A percentile compares a stretch with the other conserved stretches of the same genome.
Evolutionary conservation across 108 stramenopile species (phyloP).

Genomic region (Nitzschia putrida): DNA sequence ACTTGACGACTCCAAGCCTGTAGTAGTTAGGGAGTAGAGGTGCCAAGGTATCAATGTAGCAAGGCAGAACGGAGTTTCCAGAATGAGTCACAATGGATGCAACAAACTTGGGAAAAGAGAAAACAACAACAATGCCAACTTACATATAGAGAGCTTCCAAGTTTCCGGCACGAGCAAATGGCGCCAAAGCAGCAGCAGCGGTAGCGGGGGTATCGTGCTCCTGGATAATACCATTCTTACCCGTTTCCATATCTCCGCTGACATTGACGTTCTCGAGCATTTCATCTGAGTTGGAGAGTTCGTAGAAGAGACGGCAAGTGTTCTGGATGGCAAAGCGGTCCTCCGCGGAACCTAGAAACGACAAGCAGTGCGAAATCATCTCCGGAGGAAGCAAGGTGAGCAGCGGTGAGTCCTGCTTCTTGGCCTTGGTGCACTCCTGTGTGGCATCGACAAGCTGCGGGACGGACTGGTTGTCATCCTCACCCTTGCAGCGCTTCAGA

Average conservation of each 20-base stretch:
- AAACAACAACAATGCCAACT: slow-evolving; percentile 31
- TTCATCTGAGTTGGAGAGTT: slow-evolving; percentile 55
- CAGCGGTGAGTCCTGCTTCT: slow-evolving; percentile 31
- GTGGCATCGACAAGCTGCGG: slow-evolving; percentile 6
- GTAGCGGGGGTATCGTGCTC: slow-evolving; percentile 55
- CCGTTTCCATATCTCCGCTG: slow-evolving; percentile 55
- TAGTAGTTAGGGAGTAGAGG: background rate
- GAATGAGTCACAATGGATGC: too few species aligned
- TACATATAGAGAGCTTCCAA: slow-evolving; percentile 81
- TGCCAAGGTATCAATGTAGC: too few species aligned
- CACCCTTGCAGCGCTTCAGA: slow-evolving; percentile 30
- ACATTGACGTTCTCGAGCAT: slow-evolving; percentile 64
- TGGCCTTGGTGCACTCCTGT: background rate
- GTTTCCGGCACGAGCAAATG: slow-evolving; percentile 72
- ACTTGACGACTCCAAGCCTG: slow-evolving; percentile 79
- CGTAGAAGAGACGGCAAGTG: slow-evolving; percentile 60
- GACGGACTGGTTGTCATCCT: slow-evolving; percentile 17
- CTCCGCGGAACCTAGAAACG: slow-evolving; percentile 51
- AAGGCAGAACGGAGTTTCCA: too few species aligned
- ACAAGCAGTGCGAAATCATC: slow-evolving; percentile 56
- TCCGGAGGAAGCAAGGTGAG: slow-evolving; percentile 50
- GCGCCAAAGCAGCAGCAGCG: slow-evolving; percentile 38
- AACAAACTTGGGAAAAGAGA: too few species aligned
- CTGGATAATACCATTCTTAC: slow-evolving; percentile 44
- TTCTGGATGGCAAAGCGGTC: slow-evolving; percentile 65